phyloP scores from a whole-genome alignment of 305 asterid genomes.

The Rubia tinctorum region DNA sequence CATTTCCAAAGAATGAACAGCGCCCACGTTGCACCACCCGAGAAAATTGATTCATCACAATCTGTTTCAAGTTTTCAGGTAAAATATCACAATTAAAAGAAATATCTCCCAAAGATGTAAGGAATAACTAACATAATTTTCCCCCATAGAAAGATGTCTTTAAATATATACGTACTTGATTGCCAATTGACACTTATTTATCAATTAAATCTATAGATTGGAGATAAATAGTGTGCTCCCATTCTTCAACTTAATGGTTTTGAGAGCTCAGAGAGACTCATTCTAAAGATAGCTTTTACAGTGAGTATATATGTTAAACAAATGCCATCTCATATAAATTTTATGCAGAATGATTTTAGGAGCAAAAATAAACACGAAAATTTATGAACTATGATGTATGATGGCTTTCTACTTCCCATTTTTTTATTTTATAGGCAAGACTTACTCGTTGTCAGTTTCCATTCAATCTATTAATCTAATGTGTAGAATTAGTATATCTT shows the following conservation, averaged over 20 bases:
- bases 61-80: conserved; percentile 52
- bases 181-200: not conserved
- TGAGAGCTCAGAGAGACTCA: not conserved
- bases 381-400: not conserved
- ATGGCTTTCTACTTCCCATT: not conserved
- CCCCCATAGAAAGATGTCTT: not conserved
- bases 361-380: not conserved
- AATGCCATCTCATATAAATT: not conserved
- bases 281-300: not conserved
- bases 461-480: not conserved
- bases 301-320: not conserved
- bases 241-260: not conserved
- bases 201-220: not conserved
- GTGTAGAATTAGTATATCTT: not conserved
- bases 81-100: conserved; percentile 32
- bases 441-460: not conserved
- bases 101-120: not conserved
- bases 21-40: conserved; percentile 69
- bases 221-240: not conserved
- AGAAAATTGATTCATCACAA: conserved; percentile 83
- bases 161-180: not conserved
- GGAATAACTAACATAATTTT: not conserved
- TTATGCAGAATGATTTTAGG: not conserved
- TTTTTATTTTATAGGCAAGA: not conserved
- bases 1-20: conserved; percentile 88